Base-by-base conservation (phyloP, 2,329 filamentous ascomycete species). In the Penicillium olsonii region DNA sequence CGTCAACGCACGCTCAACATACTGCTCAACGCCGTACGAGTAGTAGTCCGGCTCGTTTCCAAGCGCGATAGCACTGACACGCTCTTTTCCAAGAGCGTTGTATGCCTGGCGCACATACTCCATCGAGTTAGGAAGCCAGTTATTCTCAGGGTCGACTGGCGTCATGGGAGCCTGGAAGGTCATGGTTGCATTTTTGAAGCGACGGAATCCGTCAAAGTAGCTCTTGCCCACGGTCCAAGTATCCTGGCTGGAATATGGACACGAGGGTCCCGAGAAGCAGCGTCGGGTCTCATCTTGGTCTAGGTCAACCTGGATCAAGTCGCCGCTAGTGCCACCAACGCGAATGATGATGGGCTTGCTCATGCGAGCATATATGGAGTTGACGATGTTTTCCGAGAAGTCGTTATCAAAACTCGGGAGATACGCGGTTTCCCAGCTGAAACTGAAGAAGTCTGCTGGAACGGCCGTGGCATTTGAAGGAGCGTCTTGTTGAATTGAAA, bases 271-370 rank as follows among this genome's bases (percentile, higher is more conserved):
- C 2, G 37, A 35, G n/a, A 41, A 15, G 10, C 52, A 54, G 20
- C 18, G 10, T 8, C 40, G 33, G 1, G 42, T 41, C 24, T 45
- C 33, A 10, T 37, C 44, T 31, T 45, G 48, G 11, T 45, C 17
- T 15, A 26, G 24, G n/a, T 48, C 37, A 8, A 42, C 41, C 24
- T 27, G 26, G 20, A 54, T 31, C 15, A 44, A 44, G 31, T 54
- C 52, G 17, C 53, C 53, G 34, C 53, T 56, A 19, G 51, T 54
- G 8, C 53, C 53, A 5, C 53, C 51, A 18, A 56, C 37, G 5
- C 53, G 53, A 33, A 56, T 51, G 8, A 54, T 45, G 2, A 48
- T 29, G 14, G 51, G 43, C 42, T 50, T 53, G 45, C 47, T 44
- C 47, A 54, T 51, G 29, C 51, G 47, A 1, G 44, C 26, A 20